Evolutionary conservation across 495 filamentous ascomycete genomes (phyloP).

Genomic region (Venustampulla echinocandica): DNA sequence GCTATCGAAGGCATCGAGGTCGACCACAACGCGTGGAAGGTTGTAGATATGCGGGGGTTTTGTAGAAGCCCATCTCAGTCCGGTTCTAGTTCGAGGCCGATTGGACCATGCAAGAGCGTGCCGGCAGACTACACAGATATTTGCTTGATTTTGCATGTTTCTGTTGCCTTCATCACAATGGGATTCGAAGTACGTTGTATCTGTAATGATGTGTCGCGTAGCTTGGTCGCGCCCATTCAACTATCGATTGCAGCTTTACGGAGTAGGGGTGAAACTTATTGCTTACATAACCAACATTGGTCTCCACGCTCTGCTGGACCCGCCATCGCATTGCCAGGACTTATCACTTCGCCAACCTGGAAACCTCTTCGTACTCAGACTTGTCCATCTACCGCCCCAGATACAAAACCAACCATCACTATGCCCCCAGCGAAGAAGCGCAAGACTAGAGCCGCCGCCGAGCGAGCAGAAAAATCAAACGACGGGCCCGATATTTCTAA

Average conservation of each 20-base stretch:
- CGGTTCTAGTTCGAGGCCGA: not conserved
- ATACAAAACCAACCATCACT: too few species aligned
- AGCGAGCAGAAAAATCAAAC: slow-evolving; percentile 20
- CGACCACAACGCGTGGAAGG: slow-evolving; percentile 16
- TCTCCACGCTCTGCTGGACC: too few species aligned
- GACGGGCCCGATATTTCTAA: too few species aligned
- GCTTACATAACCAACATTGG: too few species aligned
- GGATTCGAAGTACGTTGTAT: not conserved
- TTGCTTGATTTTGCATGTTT: slow-evolving; percentile 8
- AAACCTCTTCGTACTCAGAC: too few species aligned
- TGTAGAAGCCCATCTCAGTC: not conserved
- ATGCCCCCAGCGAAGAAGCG: slow-evolving; percentile 42
- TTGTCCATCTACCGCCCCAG: too few species aligned
- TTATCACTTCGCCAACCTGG: too few species aligned
- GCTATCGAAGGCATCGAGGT: slow-evolving; percentile 20
- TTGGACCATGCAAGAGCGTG: not conserved
- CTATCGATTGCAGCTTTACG: too few species aligned
- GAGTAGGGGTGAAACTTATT: too few species aligned
- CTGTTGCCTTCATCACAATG: too few species aligned
- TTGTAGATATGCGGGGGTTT: slow-evolving; percentile 10
- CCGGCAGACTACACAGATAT: slow-evolving; percentile 11
- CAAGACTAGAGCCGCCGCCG: slow-evolving; percentile 29
- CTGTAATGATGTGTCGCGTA: not conserved
- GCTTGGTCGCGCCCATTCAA: not conserved
- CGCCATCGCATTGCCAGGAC: too few species aligned